Evolutionary conservation across 2,329 filamentous ascomycete species (phyloP).

Genomic region (Alternaria brassicicola): DNA sequence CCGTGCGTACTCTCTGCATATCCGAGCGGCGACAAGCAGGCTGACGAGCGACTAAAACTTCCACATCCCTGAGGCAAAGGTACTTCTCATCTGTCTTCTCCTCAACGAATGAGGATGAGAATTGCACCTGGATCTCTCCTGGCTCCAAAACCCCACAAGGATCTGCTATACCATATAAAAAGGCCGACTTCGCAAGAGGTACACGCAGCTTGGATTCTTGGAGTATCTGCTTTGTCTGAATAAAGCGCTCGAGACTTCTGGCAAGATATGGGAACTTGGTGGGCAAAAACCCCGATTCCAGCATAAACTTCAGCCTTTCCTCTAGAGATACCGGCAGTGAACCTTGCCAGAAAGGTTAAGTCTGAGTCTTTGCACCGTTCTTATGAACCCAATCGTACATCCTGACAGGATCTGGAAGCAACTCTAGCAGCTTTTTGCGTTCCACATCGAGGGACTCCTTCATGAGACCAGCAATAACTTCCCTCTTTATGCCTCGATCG

Average conservation of each 20-base stretch:
- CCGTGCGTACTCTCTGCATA: conserved; percentile 65
- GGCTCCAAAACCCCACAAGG: conserved; percentile 66
- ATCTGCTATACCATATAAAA: conserved; percentile 71
- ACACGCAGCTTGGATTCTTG: conserved; percentile 66
- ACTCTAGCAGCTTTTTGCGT: conserved; percentile 58
- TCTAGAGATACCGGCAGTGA: conserved; percentile 28
- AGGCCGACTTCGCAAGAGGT: conserved; percentile 65
- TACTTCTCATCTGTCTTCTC: conserved; percentile 60
- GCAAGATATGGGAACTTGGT: conserved; percentile 57
- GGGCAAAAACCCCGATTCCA: conserved; percentile 63
- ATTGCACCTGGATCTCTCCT: conserved; percentile 70
- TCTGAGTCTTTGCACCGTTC: conserved; percentile 41
- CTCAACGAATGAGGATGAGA: conserved; percentile 66
- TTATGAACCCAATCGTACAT: conserved; percentile 52
- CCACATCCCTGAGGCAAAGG: conserved; percentile 60
- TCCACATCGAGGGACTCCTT: conserved; percentile 58
- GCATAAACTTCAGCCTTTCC: conserved; percentile 39
- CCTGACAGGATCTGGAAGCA: conserved; percentile 63
- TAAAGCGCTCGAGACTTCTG: conserved; percentile 55
- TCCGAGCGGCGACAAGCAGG: conserved; percentile 74
- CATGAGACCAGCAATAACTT: conserved; percentile 59
- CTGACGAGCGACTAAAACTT: conserved; percentile 71
- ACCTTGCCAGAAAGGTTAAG: conserved; percentile 31
- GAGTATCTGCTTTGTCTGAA: conserved; percentile 60
- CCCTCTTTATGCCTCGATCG: conserved; percentile 59